Percentiles rank a stretch among this genome's conserved stretches.
These are phyloP conservation scores for Zizania palustris DNA, from an alignment of 202 grass and related monocot genomes.

Conservation along the genomic window DNA sequence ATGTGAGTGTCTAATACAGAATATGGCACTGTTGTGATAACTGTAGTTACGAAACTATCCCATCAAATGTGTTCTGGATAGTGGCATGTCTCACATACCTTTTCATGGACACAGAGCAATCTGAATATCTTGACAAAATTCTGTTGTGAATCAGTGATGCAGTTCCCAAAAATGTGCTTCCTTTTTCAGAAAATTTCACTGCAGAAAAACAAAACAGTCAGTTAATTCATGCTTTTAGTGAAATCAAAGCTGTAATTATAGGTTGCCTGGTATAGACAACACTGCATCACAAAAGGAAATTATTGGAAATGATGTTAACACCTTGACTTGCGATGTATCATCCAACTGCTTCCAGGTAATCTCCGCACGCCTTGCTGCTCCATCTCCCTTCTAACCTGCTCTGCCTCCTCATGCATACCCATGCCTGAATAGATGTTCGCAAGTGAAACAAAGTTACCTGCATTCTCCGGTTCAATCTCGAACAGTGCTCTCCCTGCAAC, in stretches of 20 bases:
- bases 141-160: constrained; percentile 11
- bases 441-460: constrained; percentile 67
- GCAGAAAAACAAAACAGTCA: constrained; percentile 32
- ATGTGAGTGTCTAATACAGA: not conserved
- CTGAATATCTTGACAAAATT: constrained; percentile 28
- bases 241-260: constrained; percentile 4
- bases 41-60: constrained; percentile 3
- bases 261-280: constrained; percentile 18
- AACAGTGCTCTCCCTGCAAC: constrained; percentile 59
- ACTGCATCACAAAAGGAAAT: not conserved
- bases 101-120: constrained; percentile 20
- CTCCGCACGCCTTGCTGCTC: constrained; percentile 52
- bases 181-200: constrained; percentile 24
- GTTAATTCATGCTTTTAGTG: constrained; percentile 14
- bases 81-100: constrained; percentile 22
- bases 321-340: constrained; percentile 48
- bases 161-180: constrained; percentile 13
- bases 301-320: constrained; percentile 13
- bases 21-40: constrained; percentile 5
- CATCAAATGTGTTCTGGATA: constrained; percentile 23
- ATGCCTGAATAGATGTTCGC: constrained; percentile 58
- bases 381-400: constrained; percentile 59
- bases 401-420: constrained; percentile 63
- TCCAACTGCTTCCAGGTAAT: constrained; percentile 63
- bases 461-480: constrained; percentile 66